A percentile compares a stretch with the other conserved stretches of the same genome.
These are phyloP conservation scores for Panellus pusillus DNA, from an alignment of 768 basidiomycete genomes.

Conservation along the genomic window DNA sequence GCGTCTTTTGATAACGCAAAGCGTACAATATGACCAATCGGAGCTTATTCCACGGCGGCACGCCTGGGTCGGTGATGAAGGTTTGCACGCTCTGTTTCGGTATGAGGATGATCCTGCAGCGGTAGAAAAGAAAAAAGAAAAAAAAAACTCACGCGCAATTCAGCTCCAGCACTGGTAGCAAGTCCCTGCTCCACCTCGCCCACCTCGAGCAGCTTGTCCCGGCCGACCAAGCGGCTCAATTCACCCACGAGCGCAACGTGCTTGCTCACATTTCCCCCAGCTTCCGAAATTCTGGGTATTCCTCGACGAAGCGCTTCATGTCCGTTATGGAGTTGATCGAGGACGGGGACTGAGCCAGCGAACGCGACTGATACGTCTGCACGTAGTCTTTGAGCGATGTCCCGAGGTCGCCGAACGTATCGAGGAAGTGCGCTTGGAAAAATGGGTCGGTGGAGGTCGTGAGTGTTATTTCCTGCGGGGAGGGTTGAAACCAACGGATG, in stretches of 20 bases:
- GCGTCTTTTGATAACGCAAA: conserved; percentile 89
- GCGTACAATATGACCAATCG: conserved; percentile 91
- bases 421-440: conserved; percentile 85
- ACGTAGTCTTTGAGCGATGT: conserved; percentile 91
- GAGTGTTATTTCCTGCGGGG: conserved; percentile 83
- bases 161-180: conserved; percentile 87
- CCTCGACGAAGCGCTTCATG: conserved; percentile 98
- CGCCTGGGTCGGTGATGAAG: conserved; percentile 62
- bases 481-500: conserved; percentile 5
- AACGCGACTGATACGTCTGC: conserved; percentile 85
- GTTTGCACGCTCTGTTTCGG: conserved; percentile 73
- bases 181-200: conserved; percentile 97
- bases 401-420: conserved; percentile 96
- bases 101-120: neutral
- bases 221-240: conserved; percentile 84
- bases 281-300: conserved; percentile 96
- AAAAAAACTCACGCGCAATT: conserved; percentile 65
- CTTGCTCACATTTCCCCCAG: conserved; percentile 98
- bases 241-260: conserved; percentile 98
- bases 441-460: conserved; percentile 91
- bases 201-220: conserved; percentile 82
- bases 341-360: conserved; percentile 71
- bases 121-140: conserved; percentile 1
- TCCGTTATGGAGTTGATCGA: conserved; percentile 92
- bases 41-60: conserved; percentile 82